These are phyloP conservation scores for Dictyostelium brefeldianum DNA, from an alignment of 78 protist genomes.

Conservation along the genomic window DNA sequence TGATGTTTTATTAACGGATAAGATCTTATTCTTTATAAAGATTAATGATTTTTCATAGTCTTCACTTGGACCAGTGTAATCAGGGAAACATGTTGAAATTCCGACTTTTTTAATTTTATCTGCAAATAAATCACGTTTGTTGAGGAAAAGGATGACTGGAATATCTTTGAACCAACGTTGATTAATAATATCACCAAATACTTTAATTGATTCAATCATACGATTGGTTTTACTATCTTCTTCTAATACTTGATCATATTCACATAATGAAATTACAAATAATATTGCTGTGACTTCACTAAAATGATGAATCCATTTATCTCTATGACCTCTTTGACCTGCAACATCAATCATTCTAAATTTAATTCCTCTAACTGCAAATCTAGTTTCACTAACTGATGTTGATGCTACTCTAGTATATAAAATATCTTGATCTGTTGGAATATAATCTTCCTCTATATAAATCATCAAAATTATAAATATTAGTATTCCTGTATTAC, in stretches of 20 bases:
- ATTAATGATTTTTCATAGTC: conserved; percentile 66
- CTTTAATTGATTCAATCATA: conserved; percentile 81
- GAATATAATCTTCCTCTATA: conserved; percentile 67
- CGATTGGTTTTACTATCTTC: conserved; percentile 87
- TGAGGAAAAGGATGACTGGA: conserved; percentile 85
- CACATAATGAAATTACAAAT: conserved; percentile 84
- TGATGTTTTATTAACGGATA: conserved; percentile 44
- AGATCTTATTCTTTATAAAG: conserved; percentile 72
- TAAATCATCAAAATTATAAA: conserved; percentile 20
- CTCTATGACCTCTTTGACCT: conserved; percentile 94
- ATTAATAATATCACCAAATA: conserved; percentile 85
- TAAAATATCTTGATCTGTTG: conserved; percentile 88
- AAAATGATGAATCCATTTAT: conserved; percentile 94
- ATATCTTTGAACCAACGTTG: conserved; percentile 78
- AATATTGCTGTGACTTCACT: conserved; percentile 88
- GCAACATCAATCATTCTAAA: conserved; percentile 93
- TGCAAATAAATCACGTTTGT: conserved; percentile 92
- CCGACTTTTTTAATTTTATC: conserved; percentile 84
- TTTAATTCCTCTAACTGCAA: conserved; percentile 44
- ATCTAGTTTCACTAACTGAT: conserved; percentile 81
- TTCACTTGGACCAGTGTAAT: conserved; percentile 72
- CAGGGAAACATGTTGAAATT: conserved; percentile 82
- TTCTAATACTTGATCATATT: conserved; percentile 83
- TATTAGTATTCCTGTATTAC: too few relatives aligned
- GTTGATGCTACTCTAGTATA: conserved; percentile 87